phyloP scores from a whole-genome alignment of 2,329 filamentous ascomycete species.

The Sarocladiaceae sp. region DNA sequence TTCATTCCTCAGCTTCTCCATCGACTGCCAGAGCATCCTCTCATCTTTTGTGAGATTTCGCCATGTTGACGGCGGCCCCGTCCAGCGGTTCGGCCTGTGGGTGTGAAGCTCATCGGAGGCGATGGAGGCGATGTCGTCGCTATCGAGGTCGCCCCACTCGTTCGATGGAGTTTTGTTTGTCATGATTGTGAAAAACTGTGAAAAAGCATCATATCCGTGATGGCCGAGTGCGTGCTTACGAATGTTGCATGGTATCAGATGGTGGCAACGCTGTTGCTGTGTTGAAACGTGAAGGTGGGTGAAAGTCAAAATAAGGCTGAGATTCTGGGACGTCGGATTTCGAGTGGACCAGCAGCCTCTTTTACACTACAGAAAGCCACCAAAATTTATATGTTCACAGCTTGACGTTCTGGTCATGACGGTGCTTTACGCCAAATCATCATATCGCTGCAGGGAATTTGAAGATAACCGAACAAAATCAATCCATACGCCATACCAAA shows the following conservation, averaged over 20 bases:
- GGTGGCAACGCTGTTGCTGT: no score
- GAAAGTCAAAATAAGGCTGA: no score
- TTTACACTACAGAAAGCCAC: no score
- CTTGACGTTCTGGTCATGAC: no score
- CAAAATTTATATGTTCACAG: no score
- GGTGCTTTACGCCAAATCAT: no score
- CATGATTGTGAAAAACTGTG: not conserved
- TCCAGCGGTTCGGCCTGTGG: conserved; percentile 64
- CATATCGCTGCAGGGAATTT: no score
- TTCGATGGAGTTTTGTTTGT: not conserved
- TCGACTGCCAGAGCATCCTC: conserved; percentile 52
- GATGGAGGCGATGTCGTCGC: conserved; percentile 39
- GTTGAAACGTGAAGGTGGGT: no score
- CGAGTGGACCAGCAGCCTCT: no score
- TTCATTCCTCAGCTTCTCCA: conserved; percentile 56
- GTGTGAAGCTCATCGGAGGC: conserved; percentile 40
- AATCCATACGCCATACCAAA: conserved; percentile 7
- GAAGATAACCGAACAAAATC: no score
- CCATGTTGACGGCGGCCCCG: conserved; percentile 64
- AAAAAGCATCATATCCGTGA: not conserved
- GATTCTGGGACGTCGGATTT: no score
- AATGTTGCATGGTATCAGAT: conserved; percentile 1
- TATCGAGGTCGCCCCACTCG: conserved; percentile 36
- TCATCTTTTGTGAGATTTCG: conserved; percentile 53
- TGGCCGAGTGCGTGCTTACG: not conserved